These are phyloP conservation scores for Claviceps paspali DNA, from an alignment of 2,329 filamentous ascomycete species.

Conservation along the genomic window DNA sequence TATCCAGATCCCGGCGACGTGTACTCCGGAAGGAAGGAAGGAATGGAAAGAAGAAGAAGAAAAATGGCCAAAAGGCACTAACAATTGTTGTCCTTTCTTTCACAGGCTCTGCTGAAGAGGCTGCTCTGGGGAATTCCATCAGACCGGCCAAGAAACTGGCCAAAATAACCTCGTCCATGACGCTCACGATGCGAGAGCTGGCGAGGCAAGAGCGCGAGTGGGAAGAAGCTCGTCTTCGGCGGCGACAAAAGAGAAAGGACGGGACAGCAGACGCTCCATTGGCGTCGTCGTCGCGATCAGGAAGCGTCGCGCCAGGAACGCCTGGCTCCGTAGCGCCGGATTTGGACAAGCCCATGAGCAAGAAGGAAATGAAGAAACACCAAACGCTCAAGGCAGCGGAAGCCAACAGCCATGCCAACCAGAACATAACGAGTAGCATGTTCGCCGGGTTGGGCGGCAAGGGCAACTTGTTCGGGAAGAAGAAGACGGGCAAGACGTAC, in stretches of 20 bases:
- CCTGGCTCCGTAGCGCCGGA: slow-evolving; percentile 50
- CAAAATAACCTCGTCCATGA: slow-evolving; percentile 34
- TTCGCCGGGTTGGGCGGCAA: slow-evolving; percentile 51
- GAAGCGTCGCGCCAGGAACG: slow-evolving; percentile 43
- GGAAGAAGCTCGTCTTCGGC: slow-evolving; percentile 57
- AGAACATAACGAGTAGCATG: slow-evolving; percentile 69
- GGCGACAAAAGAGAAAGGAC: slow-evolving; percentile 48
- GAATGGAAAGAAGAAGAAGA: not conserved
- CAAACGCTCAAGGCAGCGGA: slow-evolving; percentile 64
- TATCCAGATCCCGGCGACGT: not conserved
- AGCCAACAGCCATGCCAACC: slow-evolving; percentile 62
- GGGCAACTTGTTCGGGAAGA: slow-evolving; percentile 40
- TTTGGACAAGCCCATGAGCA: slow-evolving; percentile 55
- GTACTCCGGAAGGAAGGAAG: not conserved
- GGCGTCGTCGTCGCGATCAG: slow-evolving; percentile 32
- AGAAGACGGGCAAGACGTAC: slow-evolving; percentile 52
- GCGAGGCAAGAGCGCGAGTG: slow-evolving; percentile 51
- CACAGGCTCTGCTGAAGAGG: slow-evolving; percentile 25
- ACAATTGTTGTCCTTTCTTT: not conserved
- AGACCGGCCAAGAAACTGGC: slow-evolving; percentile 28
- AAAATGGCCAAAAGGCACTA: not conserved
- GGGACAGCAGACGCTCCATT: slow-evolving; percentile 36
- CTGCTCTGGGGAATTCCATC: slow-evolving; percentile 21
- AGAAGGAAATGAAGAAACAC: slow-evolving; percentile 72
- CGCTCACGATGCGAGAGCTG: slow-evolving; percentile 42